Base-by-base conservation (phyloP, 2,329 filamentous ascomycete species). In the Arthrobotrys conoides region DNA sequence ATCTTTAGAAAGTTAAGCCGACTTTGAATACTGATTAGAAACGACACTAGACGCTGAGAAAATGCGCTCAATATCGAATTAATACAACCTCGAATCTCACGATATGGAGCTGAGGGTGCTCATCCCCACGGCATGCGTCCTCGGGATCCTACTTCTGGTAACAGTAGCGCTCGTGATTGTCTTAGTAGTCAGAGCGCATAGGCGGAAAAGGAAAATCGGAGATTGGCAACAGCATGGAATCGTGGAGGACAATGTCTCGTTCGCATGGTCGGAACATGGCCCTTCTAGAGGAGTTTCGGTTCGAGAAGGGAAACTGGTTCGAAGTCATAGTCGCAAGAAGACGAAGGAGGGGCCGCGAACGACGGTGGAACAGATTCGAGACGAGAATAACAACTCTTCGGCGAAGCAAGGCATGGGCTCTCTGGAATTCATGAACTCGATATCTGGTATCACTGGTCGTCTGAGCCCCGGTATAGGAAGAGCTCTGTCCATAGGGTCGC, bases 91-190 rank as follows among this genome's bases (percentile, higher is more conserved):
- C 24, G 2, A 64, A 51, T 33, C 20, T 33, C 18, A 55, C 16
- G 67, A 77, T 55, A 78, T 78, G 75, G 75, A 78, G 53, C 55
- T 78, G 48, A 78, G 75, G 68, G 68, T 78, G 27, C 53, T 78
- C 46, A 72, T 78, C 24, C 75, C 75, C 8, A 57, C 64, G 16
- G 68, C 36, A 10, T 22, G 49, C 22, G 68, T 65, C 36, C 63
- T 78, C 18, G 75, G 75, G 5, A 53, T 69, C 38, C 53, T 78
- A 20, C 46, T 78, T 33, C 4, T 69, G 3, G 38, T 59, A 44
- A 75, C 71, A n/a, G 9, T 69, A 8, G 55, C 59, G 9, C 44
- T 75, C 1, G 53, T 75, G 4, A 57, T 69, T 10, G 20, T 57
- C 9, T 57, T 78, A 57, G 64, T 78, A 63, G 44, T 69, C 24